Conservation (phyloP, 2,329 filamentous ascomycete species). For the Penicillium sp. region DNA sequence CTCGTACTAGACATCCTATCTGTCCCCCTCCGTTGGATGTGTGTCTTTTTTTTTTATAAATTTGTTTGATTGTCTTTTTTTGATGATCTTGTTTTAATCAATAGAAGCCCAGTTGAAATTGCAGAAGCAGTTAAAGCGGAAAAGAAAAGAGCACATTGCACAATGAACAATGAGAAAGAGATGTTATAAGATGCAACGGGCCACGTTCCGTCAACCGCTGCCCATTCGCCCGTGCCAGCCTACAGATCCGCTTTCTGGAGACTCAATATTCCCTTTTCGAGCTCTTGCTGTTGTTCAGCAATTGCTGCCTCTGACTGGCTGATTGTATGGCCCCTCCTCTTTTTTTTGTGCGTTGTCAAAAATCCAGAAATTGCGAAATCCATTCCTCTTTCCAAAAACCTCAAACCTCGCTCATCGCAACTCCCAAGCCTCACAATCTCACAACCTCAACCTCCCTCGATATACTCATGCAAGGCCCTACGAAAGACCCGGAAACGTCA, state of each 20-base stretch:
- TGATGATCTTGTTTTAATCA: not conserved
- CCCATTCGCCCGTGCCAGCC: slow-evolving; percentile 6
- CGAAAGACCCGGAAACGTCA: slow-evolving; percentile 14
- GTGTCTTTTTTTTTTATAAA: not conserved
- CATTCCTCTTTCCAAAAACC: not conserved
- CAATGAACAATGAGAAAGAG: not conserved
- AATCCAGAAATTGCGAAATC: not conserved
- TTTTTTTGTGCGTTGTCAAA: slow-evolving; percentile 17
- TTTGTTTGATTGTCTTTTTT: not conserved
- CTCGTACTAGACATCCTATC: slow-evolving; percentile 12
- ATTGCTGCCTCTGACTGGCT: slow-evolving; percentile 16
- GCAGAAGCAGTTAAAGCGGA: not conserved
- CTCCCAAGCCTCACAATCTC: not conserved
- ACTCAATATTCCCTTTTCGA: slow-evolving; percentile 21
- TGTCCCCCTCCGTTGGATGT: not conserved
- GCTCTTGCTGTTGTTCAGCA: slow-evolving; percentile 14
- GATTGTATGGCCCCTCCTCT: slow-evolving; percentile 15
- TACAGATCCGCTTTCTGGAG: slow-evolving; percentile 17
- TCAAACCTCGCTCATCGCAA: not conserved
- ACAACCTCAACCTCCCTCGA: not conserved
- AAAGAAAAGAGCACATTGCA: not conserved
- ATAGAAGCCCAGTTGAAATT: not conserved
- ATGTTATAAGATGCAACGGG: slow-evolving; percentile 5
- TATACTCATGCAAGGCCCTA: not conserved
- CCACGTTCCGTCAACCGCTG: slow-evolving; percentile 5